Percentiles rank a stretch among this genome's conserved stretches.
These are phyloP conservation scores for Acrodontium crateriforme DNA, from an alignment of 2,329 filamentous ascomycete species.

Conservation along the genomic window DNA sequence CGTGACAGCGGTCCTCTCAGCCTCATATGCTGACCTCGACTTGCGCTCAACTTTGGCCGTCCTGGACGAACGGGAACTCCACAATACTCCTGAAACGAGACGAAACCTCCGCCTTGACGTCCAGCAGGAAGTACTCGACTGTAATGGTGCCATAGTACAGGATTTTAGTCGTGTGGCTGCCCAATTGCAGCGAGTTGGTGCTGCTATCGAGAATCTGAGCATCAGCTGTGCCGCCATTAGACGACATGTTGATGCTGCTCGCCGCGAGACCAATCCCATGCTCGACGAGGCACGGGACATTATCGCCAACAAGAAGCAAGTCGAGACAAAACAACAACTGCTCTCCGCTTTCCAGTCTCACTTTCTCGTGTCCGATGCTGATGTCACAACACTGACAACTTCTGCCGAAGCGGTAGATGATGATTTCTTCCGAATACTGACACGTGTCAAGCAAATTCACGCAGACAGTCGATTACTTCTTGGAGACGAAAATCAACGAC, in stretches of 20 bases:
- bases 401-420: conserved; percentile 74
- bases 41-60: conserved; percentile 73
- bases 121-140: conserved; percentile 83
- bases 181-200: conserved; percentile 78
- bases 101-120: conserved; percentile 68
- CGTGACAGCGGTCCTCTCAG: conserved; percentile 72
- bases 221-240: conserved; percentile 69
- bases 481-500: conserved; percentile 74
- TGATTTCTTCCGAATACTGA: conserved; percentile 63
- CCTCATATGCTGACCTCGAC: conserved; percentile 83
- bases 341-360: conserved; percentile 65
- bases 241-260: conserved; percentile 59
- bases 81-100: conserved; percentile 65
- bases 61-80: conserved; percentile 56
- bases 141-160: conserved; percentile 75
- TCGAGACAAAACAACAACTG: conserved; percentile 68
- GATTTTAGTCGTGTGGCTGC: conserved; percentile 85
- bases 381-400: conserved; percentile 60
- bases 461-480: conserved; percentile 80
- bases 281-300: conserved; percentile 65
- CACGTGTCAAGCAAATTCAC: conserved; percentile 72
- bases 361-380: conserved; percentile 73
- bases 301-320: conserved; percentile 55
- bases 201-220: conserved; percentile 65
- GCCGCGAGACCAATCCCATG: conserved; percentile 57